Base-by-base conservation (phyloP, 495 filamentous ascomycete genomes). In the Aspergillus funiculosus region DNA sequence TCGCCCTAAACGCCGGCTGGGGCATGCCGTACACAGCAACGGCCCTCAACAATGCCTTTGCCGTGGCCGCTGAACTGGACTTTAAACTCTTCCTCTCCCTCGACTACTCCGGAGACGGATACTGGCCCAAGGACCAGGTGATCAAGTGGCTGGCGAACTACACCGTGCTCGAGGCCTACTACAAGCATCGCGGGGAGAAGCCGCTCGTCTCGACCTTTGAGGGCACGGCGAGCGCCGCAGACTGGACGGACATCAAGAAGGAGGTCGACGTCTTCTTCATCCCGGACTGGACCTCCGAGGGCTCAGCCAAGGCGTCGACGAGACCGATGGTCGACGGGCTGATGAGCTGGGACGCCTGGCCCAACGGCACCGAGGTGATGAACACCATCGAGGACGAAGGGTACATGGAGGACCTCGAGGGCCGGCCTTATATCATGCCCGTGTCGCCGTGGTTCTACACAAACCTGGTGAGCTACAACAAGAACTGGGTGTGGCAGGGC, bases 281-380 rank as follows among this genome's bases (percentile, higher is more conserved):
- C 2, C 84, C 80, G 0, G 80, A 86, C 47, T 88, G 80, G 79
- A 73, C 79, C 4, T 77, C 73, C 24, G 59, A 80, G 5, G 73
- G 75, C 0, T 52, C 64, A 4, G 8, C 20, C 3, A 69, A 67
- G 2, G 63, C 79, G 2, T 65, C 64, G 18, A 60, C 66, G 34
- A 49, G 64, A 5, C 54, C 60, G n/a, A 44, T 55, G 1, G 75
- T 82, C 5, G 77, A 84, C 58, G 83, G 83, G 11, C 68, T 78
- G 27, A 84, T 83, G 51, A 77, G 71, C 15, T 89, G 86, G 85
- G 78, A 77, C 40, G 83, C 84, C 4, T 91, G 86, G 86, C 83
- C 85, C 2, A 63, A 75, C 4, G 78, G 79, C 22, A 59, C 71
- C 1, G 52, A 58, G 0, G 61, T 69, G 19, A 84, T 81, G 61